Evolutionary conservation across 208 protist species (phyloP).

Genomic region (Leishmania lainsoni): DNA sequence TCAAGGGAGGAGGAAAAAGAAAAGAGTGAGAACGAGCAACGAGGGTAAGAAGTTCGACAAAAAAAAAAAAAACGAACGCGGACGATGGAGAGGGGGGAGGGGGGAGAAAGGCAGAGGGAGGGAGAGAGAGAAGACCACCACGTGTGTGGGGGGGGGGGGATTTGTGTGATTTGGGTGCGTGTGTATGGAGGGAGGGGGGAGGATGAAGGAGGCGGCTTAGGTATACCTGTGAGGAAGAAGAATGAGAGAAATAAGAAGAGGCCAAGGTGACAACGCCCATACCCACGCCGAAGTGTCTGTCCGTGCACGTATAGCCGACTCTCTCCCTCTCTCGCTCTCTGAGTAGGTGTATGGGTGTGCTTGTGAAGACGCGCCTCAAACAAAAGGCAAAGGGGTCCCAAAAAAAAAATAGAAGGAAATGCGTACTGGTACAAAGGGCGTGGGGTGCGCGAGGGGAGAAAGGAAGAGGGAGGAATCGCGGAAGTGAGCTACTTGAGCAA

Average conservation of each 20-base stretch:
- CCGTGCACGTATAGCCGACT: background rate
- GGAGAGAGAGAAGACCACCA: background rate
- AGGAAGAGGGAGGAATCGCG: too few species aligned
- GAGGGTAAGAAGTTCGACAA: background rate
- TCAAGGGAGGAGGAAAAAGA: background rate
- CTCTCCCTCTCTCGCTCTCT: background rate
- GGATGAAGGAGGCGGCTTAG: background rate
- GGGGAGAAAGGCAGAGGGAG: background rate
- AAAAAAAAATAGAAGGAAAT: background rate
- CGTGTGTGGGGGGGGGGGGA: background rate
- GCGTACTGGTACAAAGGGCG: slow-evolving; percentile 1
- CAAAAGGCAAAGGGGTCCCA: background rate
- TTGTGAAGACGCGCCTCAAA: background rate
- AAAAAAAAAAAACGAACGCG: background rate
- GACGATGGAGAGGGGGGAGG: background rate
- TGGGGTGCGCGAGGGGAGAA: background rate
- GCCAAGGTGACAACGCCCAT: background rate
- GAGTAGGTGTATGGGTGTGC: background rate
- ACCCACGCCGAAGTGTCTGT: background rate
- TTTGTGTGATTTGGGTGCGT: background rate
- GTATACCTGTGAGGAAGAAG: background rate
- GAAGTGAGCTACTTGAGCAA: background rate
- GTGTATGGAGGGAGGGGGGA: background rate
- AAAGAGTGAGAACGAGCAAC: background rate
- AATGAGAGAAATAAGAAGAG: slow-evolving; percentile 3